phyloP scores from a whole-genome alignment of 345 rosid genomes.

The Noccaea bulbosa region DNA sequence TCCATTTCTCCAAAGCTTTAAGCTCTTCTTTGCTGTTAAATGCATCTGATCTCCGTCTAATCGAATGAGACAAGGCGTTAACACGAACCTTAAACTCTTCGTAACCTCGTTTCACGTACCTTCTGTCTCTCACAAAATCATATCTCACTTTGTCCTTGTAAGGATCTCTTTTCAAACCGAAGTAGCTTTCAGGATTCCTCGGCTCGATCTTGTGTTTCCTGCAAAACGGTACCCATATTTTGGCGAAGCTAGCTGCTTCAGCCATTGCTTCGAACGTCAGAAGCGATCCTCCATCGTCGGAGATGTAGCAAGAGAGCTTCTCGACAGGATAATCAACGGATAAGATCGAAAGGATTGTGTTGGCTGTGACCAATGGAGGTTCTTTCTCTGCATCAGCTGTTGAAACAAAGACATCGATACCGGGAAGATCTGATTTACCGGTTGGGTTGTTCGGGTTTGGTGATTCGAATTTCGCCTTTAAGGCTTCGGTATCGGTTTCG shows the following conservation, averaged over 20 bases:
- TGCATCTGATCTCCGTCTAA: constrained; percentile 75
- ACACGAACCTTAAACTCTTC: constrained; percentile 84
- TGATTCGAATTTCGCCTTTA: constrained; percentile 69
- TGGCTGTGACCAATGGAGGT: constrained; percentile 82
- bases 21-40: constrained; percentile 74
- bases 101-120: constrained; percentile 71
- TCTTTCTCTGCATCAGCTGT: constrained; percentile 89
- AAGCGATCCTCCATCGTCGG: constrained; percentile 86
- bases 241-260: constrained; percentile 87
- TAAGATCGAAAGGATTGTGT: constrained; percentile 79
- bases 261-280: constrained; percentile 94
- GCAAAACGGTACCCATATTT: constrained; percentile 87
- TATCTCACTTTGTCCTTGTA: constrained; percentile 67
- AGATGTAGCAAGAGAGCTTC: constrained; percentile 80
- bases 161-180: constrained; percentile 73
- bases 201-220: constrained; percentile 78
- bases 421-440: constrained; percentile 81
- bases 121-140: constrained; percentile 77
- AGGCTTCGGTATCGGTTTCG: constrained; percentile 55
- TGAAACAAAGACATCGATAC: constrained; percentile 79
- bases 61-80: constrained; percentile 70
- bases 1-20: constrained; percentile 66
- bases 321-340: constrained; percentile 78
- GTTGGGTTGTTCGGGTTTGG: constrained; percentile 53
- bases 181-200: constrained; percentile 83